Conservation (phyloP, 2,329 filamentous ascomycete species). For the Penicillium corylophilum region DNA sequence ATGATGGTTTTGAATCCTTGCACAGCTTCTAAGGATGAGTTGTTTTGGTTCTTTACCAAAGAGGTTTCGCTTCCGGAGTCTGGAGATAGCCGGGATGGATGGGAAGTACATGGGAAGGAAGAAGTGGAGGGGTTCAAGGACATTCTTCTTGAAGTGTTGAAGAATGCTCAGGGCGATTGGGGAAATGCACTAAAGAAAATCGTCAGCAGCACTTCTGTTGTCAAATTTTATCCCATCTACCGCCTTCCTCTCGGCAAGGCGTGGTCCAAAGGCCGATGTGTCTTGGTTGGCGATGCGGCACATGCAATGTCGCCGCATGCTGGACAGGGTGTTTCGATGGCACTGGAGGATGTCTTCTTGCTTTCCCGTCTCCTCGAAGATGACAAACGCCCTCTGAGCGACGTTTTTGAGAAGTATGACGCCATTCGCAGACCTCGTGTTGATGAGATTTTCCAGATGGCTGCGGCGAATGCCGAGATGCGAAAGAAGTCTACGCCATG, state of each 20-base stretch:
- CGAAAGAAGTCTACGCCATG: constrained; percentile 26
- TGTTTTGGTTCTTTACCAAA: constrained; percentile 34
- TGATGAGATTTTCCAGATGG: constrained; percentile 23
- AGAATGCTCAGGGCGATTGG: constrained; percentile 29
- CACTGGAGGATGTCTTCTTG: constrained; percentile 49
- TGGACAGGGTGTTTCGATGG: constrained; percentile 55
- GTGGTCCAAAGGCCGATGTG: constrained; percentile 40
- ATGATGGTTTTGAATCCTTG: constrained; percentile 28
- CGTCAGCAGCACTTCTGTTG: constrained; percentile 15
- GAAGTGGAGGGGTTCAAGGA: constrained; percentile 33
- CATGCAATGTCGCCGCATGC: constrained; percentile 40
- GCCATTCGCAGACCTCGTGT: constrained; percentile 32
- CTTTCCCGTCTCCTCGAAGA: constrained; percentile 28
- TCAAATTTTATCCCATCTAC: constrained; percentile 40
- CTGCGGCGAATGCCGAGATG: constrained; percentile 23
- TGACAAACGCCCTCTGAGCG: constrained; percentile 9
- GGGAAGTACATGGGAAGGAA: constrained; percentile 30
- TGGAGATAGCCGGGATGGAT: constrained; percentile 31
- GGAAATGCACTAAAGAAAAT: constrained; percentile 16
- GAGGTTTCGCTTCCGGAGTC: constrained; percentile 27
- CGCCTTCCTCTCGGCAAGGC: constrained; percentile 33
- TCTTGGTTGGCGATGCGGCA: constrained; percentile 34
- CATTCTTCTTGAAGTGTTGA: constrained; percentile 22
- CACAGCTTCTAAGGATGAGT: constrained; percentile 20
- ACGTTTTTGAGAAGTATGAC: constrained; percentile 28